Evolutionary conservation across 78 protist genomes (phyloP).

Genomic region (Dictyostelium firmibasis): DNA sequence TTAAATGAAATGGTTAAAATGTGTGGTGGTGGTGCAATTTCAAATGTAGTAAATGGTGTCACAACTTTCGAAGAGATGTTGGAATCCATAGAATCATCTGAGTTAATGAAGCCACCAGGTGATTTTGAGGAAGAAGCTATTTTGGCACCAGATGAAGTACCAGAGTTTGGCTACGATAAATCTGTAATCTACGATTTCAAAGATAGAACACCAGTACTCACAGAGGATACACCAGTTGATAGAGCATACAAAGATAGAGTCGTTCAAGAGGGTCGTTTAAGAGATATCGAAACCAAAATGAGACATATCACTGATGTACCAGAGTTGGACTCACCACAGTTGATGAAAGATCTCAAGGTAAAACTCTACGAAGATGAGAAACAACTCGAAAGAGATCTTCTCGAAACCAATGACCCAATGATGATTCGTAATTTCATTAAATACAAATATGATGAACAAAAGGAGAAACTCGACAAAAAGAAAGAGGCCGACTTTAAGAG

Average conservation of each 20-base stretch:
- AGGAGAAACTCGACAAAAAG: background rate
- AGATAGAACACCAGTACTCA: background rate
- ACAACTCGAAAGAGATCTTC: background rate
- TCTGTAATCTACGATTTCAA: too few relatives aligned
- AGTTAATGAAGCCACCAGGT: background rate
- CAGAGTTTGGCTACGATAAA: background rate
- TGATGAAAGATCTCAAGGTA: background rate
- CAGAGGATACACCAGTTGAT: background rate
- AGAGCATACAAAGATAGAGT: background rate
- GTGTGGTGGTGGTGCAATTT: too few relatives aligned
- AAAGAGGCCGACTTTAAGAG: background rate
- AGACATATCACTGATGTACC: background rate
- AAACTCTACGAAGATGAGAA: background rate
- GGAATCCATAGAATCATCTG: too few relatives aligned
- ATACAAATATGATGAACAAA: background rate
- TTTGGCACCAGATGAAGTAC: background rate
- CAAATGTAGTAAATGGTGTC: too few relatives aligned
- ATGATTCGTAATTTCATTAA: slow-evolving; percentile 9
- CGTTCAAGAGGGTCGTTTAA: background rate
- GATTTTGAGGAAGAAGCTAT: background rate
- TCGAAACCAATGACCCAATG: background rate
- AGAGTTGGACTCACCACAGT: background rate
- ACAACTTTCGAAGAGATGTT: too few relatives aligned
- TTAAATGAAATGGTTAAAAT: too few relatives aligned
- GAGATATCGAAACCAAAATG: background rate